phyloP scores from a whole-genome alignment of 495 filamentous ascomycete genomes.

The Tuber melanosporum region DNA sequence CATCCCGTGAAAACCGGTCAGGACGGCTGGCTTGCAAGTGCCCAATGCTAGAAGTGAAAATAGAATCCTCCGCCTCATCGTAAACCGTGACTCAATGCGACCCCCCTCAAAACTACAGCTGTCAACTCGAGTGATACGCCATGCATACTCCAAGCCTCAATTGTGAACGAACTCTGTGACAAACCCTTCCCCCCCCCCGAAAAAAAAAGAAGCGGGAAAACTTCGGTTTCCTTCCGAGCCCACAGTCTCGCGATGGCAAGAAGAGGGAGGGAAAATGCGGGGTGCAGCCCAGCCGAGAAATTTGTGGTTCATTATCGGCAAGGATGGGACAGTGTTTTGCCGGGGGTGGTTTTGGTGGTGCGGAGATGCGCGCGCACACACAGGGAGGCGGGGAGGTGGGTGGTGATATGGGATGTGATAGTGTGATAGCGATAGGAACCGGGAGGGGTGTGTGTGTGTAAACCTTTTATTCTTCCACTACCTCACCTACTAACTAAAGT shows the following conservation, averaged over 20 bases:
- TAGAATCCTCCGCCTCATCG: background rate
- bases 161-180: background rate
- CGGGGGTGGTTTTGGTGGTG: background rate
- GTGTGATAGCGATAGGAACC: background rate
- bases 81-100: background rate
- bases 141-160: background rate
- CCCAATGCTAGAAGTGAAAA: background rate
- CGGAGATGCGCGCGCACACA: background rate
- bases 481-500: too few species aligned
- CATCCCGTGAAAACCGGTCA: background rate
- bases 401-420: background rate
- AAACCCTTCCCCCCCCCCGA: background rate
- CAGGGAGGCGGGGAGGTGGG: background rate
- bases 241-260: background rate
- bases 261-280: background rate
- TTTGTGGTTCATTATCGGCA: background rate
- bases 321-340: background rate
- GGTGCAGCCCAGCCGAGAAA: background rate
- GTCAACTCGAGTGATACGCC: background rate
- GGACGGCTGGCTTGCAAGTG: background rate
- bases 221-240: background rate
- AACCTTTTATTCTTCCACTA: too few species aligned
- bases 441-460: background rate
- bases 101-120: background rate
- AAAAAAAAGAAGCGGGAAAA: background rate